Base-by-base conservation (phyloP, 768 basidiomycete genomes). In the Agrocybe praecox region DNA sequence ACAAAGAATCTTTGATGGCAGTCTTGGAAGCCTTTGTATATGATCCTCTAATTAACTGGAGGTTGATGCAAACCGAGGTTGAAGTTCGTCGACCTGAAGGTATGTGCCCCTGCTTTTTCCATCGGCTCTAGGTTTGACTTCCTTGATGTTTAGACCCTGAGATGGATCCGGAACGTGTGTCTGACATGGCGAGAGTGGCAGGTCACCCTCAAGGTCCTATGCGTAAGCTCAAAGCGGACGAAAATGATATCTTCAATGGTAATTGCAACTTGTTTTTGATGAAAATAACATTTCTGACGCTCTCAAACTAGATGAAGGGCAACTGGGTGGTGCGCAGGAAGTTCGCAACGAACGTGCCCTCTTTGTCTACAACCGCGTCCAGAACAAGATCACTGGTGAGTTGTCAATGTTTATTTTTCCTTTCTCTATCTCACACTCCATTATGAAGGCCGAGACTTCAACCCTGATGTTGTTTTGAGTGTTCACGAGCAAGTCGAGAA, bases 1-100 rank as follows among this genome's bases (percentile, higher is more conserved):
- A 99, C 76, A 95, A 95, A 74, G 97, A 99, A 71, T 97, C 95
- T n/a, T 78, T 99, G 57, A 94, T 98, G 92, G 97, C 97, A 6
- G 96, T 99, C 18, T 79, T 99, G 24, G 97, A 99, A 71, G 96
- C 97, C 7, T 98, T 99, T 69, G 96, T 98, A 9, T 98, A 98
- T 65, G 97, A 99, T 67, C 97, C 97, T 12, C 76, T 99, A 55
- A 96, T 98, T 78, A 96, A 94, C 66, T 99, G 96, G 95, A 85
- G 95, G 64, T 77, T 97, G 60, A 90, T 93, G 80, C 90, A 92
- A 65, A 84, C 89, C 6, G 92, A 95, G 51, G 86, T 84, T 36
- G 91, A 93, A 55, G 78, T 78, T 21, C 81, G 87, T 55, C 83
- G 87, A 50, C 79, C 82, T 26, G 88, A 92, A 70, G 89, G 90